Percentiles rank a stretch among this genome's conserved stretches.
Evolutionary conservation across 495 filamentous ascomycete genomes (phyloP).

Genomic region (Lasiosphaeris hirsuta): DNA sequence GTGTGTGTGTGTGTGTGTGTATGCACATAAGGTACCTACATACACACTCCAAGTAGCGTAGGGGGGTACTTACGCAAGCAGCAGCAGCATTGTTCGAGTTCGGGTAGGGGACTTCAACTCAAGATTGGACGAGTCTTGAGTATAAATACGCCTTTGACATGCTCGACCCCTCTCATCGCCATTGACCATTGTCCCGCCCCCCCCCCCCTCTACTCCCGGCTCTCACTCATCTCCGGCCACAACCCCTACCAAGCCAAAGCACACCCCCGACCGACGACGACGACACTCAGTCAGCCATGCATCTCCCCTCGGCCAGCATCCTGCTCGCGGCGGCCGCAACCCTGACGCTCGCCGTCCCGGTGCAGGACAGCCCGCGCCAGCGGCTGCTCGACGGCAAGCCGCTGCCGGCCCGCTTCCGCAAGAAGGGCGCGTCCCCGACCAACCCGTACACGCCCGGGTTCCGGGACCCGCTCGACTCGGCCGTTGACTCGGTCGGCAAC

Average conservation of each 20-base stretch:
- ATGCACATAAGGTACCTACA: too few species aligned
- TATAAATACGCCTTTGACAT: slow-evolving; percentile 1
- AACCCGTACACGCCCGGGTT: slow-evolving; percentile 43
- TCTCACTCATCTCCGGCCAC: slow-evolving; percentile 1
- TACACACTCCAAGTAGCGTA: too few species aligned
- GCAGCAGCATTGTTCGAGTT: too few species aligned
- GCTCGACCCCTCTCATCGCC: not conserved
- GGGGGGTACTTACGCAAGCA: too few species aligned
- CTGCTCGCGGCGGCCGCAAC: slow-evolving; percentile 32
- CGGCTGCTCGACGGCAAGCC: slow-evolving; percentile 46
- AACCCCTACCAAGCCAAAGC: not conserved
- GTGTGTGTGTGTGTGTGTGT: too few species aligned
- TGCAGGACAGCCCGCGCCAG: slow-evolving; percentile 50
- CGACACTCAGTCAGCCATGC: slow-evolving; percentile 31
- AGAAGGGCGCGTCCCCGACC: slow-evolving; percentile 7
- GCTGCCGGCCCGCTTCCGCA: slow-evolving; percentile 40
- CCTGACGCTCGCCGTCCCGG: slow-evolving; percentile 35
- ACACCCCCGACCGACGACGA: too few species aligned
- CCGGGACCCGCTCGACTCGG: slow-evolving; percentile 42
- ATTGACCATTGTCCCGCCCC: too few species aligned
- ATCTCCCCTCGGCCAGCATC: slow-evolving; percentile 21
- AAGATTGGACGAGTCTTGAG: not conserved
- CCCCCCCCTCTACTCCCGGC: too few species aligned
- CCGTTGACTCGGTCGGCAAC: slow-evolving; percentile 56
- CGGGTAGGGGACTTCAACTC: too few species aligned